Conservation (phyloP, 169 alveolate genomes). For the Eimeria zaria region DNA sequence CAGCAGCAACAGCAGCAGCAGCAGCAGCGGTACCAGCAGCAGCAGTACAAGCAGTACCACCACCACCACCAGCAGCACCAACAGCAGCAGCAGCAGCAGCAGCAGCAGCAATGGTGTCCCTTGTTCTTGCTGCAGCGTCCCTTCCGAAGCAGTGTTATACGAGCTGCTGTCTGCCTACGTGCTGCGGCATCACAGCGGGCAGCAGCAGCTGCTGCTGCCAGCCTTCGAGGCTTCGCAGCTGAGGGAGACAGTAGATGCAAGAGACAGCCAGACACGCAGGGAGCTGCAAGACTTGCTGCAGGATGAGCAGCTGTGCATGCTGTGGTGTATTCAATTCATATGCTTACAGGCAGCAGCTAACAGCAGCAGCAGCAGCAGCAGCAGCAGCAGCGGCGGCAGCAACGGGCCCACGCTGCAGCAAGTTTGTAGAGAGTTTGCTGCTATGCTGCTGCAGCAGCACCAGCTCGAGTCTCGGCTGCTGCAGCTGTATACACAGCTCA, state of each 20-base stretch:
- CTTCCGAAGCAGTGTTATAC: constrained; percentile 77
- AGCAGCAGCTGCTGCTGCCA: constrained; percentile 82
- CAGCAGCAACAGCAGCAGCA: neutral
- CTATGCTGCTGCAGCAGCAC: constrained; percentile 64
- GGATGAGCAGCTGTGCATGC: constrained; percentile 74
- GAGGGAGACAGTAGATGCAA: constrained; percentile 42
- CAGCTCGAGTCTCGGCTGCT: constrained; percentile 53
- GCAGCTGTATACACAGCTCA: constrained; percentile 63
- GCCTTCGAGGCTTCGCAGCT: constrained; percentile 54
- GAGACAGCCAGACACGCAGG: constrained; percentile 32
- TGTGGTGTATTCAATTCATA: constrained; percentile 78
- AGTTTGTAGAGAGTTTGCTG: constrained; percentile 28
- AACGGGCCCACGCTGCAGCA: neutral
- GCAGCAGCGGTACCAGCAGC: neutral
- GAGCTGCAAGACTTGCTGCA: constrained; percentile 61
- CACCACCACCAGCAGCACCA: constrained; percentile 16
- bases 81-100: constrained; percentile 38
- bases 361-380: constrained; percentile 64
- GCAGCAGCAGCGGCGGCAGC: neutral
- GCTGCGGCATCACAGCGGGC: constrained; percentile 73
- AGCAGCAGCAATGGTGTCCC: constrained; percentile 30
- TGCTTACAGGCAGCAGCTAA: constrained; percentile 26
- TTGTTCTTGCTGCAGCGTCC: constrained; percentile 59
- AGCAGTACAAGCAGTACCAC: neutral
- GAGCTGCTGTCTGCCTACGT: constrained; percentile 69